These are phyloP conservation scores for Trichoderma gamsii DNA, from an alignment of 495 filamentous ascomycete genomes.

Conservation along the genomic window DNA sequence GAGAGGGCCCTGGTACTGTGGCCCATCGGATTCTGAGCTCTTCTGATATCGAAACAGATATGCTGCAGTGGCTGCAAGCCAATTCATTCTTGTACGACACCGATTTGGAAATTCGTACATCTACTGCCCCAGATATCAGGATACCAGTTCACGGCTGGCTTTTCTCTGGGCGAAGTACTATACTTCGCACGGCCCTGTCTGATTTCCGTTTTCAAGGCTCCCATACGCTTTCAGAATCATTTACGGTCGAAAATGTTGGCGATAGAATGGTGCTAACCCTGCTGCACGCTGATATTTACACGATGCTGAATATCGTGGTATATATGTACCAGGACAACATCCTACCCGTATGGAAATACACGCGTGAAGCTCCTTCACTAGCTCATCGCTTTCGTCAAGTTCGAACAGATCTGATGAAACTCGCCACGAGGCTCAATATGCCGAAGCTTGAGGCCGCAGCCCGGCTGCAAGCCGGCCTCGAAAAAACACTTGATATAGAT, in stretches of 20 bases:
- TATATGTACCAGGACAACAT: slow-evolving; percentile 77
- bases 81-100: slow-evolving; percentile 33
- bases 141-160: slow-evolving; percentile 85
- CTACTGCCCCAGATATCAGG: slow-evolving; percentile 52
- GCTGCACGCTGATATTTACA: slow-evolving; percentile 62
- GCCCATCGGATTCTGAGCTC: slow-evolving; percentile 47
- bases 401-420: slow-evolving; percentile 74
- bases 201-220: slow-evolving; percentile 39
- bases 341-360: slow-evolving; percentile 78
- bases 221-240: slow-evolving; percentile 42
- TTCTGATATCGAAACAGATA: slow-evolving; percentile 51
- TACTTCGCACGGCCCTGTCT: slow-evolving; percentile 57
- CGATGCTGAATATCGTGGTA: slow-evolving; percentile 68
- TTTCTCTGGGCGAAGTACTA: slow-evolving; percentile 62
- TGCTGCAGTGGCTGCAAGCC: slow-evolving; percentile 37
- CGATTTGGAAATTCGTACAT: slow-evolving; percentile 47
- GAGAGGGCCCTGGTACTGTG: slow-evolving; percentile 31
- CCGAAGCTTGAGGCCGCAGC: slow-evolving; percentile 64
- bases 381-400: slow-evolving; percentile 68
- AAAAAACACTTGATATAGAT: slow-evolving; percentile 58
- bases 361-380: slow-evolving; percentile 53
- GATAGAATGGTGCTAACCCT: slow-evolving; percentile 52
- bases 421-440: slow-evolving; percentile 62
- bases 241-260: slow-evolving; percentile 51
- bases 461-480: slow-evolving; percentile 61